Evolutionary conservation across 2,329 filamentous ascomycete species (phyloP).

Genomic region (Aureobasidium lini): DNA sequence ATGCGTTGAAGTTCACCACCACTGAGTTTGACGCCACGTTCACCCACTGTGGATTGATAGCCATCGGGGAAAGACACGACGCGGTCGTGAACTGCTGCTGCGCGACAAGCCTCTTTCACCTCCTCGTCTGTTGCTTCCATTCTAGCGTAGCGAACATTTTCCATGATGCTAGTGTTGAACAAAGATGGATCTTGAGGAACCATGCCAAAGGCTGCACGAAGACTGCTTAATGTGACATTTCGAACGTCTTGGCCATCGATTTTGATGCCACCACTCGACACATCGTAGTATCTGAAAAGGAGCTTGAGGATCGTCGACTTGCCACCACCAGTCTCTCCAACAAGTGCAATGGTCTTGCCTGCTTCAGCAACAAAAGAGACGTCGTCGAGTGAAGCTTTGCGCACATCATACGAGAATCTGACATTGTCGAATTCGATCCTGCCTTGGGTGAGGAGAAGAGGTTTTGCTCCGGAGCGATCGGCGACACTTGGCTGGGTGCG

Average conservation of each 20-base stretch:
- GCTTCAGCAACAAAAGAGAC: slow-evolving; percentile 43
- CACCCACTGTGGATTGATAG: slow-evolving; percentile 68
- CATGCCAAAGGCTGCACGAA: slow-evolving; percentile 53
- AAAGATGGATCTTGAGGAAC: slow-evolving; percentile 58
- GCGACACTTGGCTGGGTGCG: slow-evolving; percentile 50
- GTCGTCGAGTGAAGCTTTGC: slow-evolving; percentile 44
- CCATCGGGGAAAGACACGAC: slow-evolving; percentile 55
- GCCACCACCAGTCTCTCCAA: slow-evolving; percentile 56
- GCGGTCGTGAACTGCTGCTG: slow-evolving; percentile 57
- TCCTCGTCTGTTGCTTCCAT: slow-evolving; percentile 55
- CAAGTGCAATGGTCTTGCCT: slow-evolving; percentile 52
- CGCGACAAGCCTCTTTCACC: slow-evolving; percentile 52
- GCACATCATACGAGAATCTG: slow-evolving; percentile 48
- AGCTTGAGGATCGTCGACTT: slow-evolving; percentile 58
- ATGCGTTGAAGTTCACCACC: slow-evolving; percentile 83
- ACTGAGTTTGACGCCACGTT: slow-evolving; percentile 68
- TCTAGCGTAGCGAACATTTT: slow-evolving; percentile 58
- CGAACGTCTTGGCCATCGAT: slow-evolving; percentile 56
- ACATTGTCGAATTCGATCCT: slow-evolving; percentile 49
- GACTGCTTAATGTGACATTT: slow-evolving; percentile 49
- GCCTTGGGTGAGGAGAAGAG: slow-evolving; percentile 40
- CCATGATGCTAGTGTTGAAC: slow-evolving; percentile 57
- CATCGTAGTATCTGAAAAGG: slow-evolving; percentile 54
- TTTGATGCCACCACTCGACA: slow-evolving; percentile 45
- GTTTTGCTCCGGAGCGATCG: slow-evolving; percentile 39